phyloP scores from a whole-genome alignment of 2,329 filamentous ascomycete genomes.

The Hymenoscyphus repandus region DNA sequence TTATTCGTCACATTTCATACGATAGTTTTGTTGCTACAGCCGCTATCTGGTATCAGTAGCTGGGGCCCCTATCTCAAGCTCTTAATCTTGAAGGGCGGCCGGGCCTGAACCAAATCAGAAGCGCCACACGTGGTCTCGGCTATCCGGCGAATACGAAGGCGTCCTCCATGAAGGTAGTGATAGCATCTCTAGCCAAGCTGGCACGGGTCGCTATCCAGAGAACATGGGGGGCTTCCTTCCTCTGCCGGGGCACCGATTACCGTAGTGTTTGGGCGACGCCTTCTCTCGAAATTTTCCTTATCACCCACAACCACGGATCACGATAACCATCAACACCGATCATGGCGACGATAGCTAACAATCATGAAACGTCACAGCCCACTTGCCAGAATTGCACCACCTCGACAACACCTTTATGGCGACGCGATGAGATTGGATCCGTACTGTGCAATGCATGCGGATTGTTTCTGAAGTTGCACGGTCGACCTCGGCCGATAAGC shows the following conservation, averaged over 20 bases:
- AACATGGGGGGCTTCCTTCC: too few species aligned
- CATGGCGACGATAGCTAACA: conserved; percentile 47
- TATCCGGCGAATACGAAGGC: too few species aligned
- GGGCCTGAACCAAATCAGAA: too few species aligned
- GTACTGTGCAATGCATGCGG: conserved; percentile 99
- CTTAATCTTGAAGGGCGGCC: too few species aligned
- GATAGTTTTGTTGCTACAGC: too few species aligned
- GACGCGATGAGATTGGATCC: conserved; percentile 89
- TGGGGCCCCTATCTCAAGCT: too few species aligned
- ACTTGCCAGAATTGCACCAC: conserved; percentile 96
- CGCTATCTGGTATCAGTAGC: too few species aligned
- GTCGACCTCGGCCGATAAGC: conserved; percentile 85
- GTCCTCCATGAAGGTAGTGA: too few species aligned
- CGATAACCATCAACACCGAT: conserved; percentile 6
- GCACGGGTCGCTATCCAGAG: too few species aligned
- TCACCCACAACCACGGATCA: conserved; percentile 17
- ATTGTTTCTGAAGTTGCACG: conserved; percentile 94
- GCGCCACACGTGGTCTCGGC: too few species aligned
- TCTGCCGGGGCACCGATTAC: background rate
- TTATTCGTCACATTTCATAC: background rate
- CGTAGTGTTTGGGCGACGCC: conserved; percentile 4
- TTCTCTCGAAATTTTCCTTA: conserved; percentile 8
- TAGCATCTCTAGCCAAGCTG: too few species aligned
- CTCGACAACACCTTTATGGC: conserved; percentile 93
- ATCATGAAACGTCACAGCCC: conserved; percentile 65